Percentiles rank a stretch among this genome's conserved stretches.
Conservation (phyloP, 2,329 filamentous ascomycete genomes). For the Pseudogymnoascus sp. region DNA sequence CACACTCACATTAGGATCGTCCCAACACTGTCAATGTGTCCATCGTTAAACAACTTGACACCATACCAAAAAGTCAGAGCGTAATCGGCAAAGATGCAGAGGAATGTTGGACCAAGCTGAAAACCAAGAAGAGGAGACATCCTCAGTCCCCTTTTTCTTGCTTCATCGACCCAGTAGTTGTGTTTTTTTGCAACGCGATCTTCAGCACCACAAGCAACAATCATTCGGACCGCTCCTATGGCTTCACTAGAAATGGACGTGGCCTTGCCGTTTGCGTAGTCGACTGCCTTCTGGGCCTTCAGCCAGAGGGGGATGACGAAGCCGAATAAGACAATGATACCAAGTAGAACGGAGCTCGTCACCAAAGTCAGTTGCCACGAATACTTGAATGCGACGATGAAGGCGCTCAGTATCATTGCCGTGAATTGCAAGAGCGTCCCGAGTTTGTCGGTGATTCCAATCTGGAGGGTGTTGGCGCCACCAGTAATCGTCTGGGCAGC, state of each 20-base stretch:
- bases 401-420: constrained; percentile 43
- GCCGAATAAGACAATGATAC: constrained; percentile 42
- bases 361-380: constrained; percentile 54
- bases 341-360: constrained; percentile 47
- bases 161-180: constrained; percentile 45
- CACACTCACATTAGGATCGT: constrained; percentile 46
- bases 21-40: constrained; percentile 40
- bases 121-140: constrained; percentile 43
- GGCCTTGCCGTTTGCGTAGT: constrained; percentile 47
- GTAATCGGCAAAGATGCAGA: constrained; percentile 38
- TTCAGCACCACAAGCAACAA: constrained; percentile 56
- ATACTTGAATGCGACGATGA: constrained; percentile 47
- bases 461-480: constrained; percentile 51
- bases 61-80: constrained; percentile 57
- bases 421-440: constrained; percentile 49
- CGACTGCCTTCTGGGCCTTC: constrained; percentile 39
- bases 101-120: constrained; percentile 44
- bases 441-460: constrained; percentile 57
- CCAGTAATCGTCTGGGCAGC: constrained; percentile 50
- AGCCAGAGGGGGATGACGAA: constrained; percentile 48
- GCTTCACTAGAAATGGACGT: constrained; percentile 54
- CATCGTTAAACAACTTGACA: constrained; percentile 40
- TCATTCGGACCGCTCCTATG: constrained; percentile 51
- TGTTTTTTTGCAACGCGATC: constrained; percentile 45
- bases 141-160: constrained; percentile 40